These are phyloP conservation scores for Penicillium sp. DNA, from an alignment of 2,329 filamentous ascomycete species.

Conservation along the genomic window DNA sequence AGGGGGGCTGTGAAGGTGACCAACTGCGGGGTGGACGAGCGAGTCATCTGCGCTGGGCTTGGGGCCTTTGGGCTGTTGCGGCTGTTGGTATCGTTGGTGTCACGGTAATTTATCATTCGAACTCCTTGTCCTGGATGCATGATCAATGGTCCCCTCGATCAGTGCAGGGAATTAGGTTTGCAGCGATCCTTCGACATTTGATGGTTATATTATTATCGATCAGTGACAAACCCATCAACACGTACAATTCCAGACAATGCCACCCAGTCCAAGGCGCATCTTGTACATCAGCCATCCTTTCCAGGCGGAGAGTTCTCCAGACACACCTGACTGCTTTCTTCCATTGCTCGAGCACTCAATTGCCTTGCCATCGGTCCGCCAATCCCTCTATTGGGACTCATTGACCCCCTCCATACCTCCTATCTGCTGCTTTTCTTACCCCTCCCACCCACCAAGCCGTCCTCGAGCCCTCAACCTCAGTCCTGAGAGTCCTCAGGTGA, in stretches of 20 bases:
- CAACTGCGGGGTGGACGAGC: slow-evolving; percentile 22
- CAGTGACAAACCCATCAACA: background rate
- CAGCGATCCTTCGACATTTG: background rate
- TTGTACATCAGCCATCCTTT: background rate
- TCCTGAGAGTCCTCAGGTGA: background rate
- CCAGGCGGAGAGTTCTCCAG: background rate
- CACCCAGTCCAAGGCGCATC: no score
- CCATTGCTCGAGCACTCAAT: background rate
- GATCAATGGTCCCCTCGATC: background rate
- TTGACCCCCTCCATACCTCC: background rate
- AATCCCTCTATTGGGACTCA: background rate
- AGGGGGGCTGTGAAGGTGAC: slow-evolving; percentile 1
- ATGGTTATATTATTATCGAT: no score
- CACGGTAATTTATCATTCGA: background rate
- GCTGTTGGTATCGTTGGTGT: background rate
- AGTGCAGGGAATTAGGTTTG: background rate
- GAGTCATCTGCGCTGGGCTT: background rate
- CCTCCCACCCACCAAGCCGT: background rate
- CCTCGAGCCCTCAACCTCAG: background rate
- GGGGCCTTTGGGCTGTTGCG: background rate
- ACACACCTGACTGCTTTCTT: background rate
- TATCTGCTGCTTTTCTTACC: background rate
- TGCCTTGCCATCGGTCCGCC: background rate
- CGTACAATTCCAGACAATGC: background rate
- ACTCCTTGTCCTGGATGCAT: background rate